These are phyloP conservation scores for Knoxia roxburghii DNA, from an alignment of 257 asterid genomes.

Conservation along the genomic window DNA sequence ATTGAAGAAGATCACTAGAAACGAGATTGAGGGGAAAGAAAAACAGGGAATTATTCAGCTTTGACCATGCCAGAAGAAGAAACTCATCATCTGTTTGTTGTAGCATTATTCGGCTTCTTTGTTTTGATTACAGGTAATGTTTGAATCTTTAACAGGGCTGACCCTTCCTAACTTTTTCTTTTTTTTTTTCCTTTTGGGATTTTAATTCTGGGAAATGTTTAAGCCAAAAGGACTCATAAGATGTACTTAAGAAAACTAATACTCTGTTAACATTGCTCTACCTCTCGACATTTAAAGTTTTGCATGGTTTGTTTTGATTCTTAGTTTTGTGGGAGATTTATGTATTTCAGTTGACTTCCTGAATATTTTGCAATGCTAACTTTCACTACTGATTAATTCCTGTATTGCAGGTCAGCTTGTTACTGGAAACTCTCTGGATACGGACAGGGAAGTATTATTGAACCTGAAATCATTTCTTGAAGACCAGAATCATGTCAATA, in stretches of 20 bases:
- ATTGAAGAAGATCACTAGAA: neutral
- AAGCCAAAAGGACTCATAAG: too few species aligned
- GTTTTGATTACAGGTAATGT: conserved; percentile 51
- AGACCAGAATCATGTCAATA: conserved; percentile 45
- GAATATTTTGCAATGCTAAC: conserved; percentile 17
- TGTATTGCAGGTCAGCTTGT: conserved; percentile 49
- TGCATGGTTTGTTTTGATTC: too few species aligned
- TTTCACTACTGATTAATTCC: neutral
- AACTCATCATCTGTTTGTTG: conserved; percentile 27
- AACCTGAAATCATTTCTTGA: conserved; percentile 49
- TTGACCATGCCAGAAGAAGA: conserved; percentile 62
- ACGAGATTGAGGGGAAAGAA: neutral
- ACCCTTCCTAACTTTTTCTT: too few species aligned
- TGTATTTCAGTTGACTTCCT: too few species aligned
- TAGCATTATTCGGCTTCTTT: conserved; percentile 35
- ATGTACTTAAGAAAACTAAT: too few species aligned
- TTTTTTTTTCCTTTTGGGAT: too few species aligned
- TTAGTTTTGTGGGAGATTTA: too few species aligned
- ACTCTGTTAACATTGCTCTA: too few species aligned
- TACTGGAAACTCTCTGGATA: conserved; percentile 46
- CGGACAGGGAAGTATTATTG: conserved; percentile 57
- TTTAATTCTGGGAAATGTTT: too few species aligned
- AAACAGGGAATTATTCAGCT: conserved; percentile 3
- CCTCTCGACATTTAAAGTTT: too few species aligned
- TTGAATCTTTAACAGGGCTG: neutral